These are phyloP conservation scores for Exutisphaerella laricina DNA, from an alignment of 2,329 filamentous ascomycete genomes.

Conservation along the genomic window DNA sequence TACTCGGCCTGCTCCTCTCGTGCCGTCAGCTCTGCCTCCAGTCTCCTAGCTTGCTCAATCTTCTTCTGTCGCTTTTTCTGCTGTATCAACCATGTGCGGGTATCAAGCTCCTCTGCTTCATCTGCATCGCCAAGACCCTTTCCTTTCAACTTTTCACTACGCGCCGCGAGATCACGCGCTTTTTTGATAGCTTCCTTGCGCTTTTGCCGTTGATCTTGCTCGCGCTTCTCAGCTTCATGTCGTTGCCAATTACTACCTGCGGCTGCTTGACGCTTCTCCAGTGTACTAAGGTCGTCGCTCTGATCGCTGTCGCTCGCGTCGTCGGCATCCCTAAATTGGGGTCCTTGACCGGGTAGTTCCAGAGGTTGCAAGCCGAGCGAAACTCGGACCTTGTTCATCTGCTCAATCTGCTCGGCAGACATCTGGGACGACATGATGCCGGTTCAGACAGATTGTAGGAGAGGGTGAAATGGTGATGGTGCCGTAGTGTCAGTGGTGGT, in stretches of 20 bases:
- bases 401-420: constrained; percentile 67
- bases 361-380: constrained; percentile 87
- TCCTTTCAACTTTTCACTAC: constrained; percentile 70
- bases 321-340: constrained; percentile 52
- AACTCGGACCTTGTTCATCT: constrained; percentile 86
- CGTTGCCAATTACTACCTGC: constrained; percentile 70
- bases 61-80: constrained; percentile 94
- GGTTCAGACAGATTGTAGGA: constrained; percentile 6
- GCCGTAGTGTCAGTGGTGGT: not conserved
- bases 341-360: constrained; percentile 68
- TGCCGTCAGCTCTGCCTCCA: constrained; percentile 72
- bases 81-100: constrained; percentile 78
- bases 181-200: constrained; percentile 79
- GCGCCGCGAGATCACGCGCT: constrained; percentile 76
- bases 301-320: constrained; percentile 48
- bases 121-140: constrained; percentile 75
- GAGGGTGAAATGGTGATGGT: not conserved
- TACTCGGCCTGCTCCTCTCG: constrained; percentile 69
- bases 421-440: constrained; percentile 28
- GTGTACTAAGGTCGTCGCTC: constrained; percentile 70
- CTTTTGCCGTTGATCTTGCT: constrained; percentile 73
- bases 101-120: constrained; percentile 60
- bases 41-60: constrained; percentile 65
- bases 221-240: constrained; percentile 60
- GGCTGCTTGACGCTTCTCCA: constrained; percentile 72